Conservation (phyloP, 192 early-diverging fungal genomes). For the Umbelopsis isabellina region DNA sequence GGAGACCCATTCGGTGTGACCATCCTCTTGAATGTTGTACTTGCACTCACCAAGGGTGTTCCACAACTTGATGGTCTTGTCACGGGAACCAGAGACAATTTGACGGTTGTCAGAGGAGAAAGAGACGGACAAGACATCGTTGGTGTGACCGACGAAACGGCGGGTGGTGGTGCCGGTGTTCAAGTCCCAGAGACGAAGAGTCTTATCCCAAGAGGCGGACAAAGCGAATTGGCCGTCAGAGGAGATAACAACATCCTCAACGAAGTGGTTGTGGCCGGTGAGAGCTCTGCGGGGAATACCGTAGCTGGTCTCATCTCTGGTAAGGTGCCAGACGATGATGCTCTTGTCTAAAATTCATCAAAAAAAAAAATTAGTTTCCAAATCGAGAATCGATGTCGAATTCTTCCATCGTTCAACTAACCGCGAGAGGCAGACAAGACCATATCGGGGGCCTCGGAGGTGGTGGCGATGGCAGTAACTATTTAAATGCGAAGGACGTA, state of each 20-base stretch:
- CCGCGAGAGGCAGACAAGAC: constrained; percentile 96
- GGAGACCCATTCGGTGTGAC: constrained; percentile 98
- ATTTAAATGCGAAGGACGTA: background rate
- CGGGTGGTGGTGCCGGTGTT: constrained; percentile 94
- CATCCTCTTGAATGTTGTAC: constrained; percentile 95
- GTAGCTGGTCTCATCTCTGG: constrained; percentile 90
- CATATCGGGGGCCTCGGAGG: constrained; percentile 94
- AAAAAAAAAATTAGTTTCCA: constrained; percentile 13
- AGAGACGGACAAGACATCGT: constrained; percentile 97
- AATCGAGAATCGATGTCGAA: background rate
- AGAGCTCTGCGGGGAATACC: constrained; percentile 90
- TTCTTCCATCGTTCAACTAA: constrained; percentile 44
- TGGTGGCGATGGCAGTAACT: constrained; percentile 98
- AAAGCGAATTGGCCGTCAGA: constrained; percentile 99
- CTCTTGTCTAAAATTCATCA: constrained; percentile 79
- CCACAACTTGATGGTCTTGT: constrained; percentile 99
- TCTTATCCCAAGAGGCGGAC: constrained; percentile 99
- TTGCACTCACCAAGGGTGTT: constrained; percentile 99
- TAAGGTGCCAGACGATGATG: constrained; percentile 97
- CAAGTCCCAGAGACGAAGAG: constrained; percentile 99
- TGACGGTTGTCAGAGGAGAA: constrained; percentile 99
- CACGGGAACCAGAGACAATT: constrained; percentile 97
- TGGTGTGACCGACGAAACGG: constrained; percentile 95
- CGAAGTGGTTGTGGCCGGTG: constrained; percentile 99
- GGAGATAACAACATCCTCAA: constrained; percentile 97